Conservation (phyloP, 2,329 filamentous ascomycete species). For the Diaporthe humulicola region DNA sequence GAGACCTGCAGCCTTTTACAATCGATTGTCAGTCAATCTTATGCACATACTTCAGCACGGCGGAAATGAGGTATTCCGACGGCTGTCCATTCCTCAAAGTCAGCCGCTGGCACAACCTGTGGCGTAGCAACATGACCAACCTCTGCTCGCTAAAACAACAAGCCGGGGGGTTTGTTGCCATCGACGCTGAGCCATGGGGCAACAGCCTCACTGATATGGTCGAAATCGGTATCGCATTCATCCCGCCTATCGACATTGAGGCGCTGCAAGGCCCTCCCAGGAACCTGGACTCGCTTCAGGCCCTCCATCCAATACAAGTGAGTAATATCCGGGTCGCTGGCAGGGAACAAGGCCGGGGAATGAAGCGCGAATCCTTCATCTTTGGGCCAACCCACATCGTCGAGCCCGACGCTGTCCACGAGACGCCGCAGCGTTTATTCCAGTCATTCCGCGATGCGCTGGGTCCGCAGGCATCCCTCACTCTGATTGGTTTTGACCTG, state of each 20-base stretch:
- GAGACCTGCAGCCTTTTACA: background rate
- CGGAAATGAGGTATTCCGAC: slow-evolving; percentile 9
- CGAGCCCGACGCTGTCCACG: slow-evolving; percentile 20
- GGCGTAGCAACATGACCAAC: slow-evolving; percentile 18
- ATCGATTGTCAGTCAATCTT: background rate
- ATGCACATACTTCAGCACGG: background rate
- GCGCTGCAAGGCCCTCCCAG: slow-evolving; percentile 9
- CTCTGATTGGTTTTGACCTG: slow-evolving; percentile 22
- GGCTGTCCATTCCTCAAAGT: slow-evolving; percentile 23
- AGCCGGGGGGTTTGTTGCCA: slow-evolving; percentile 7
- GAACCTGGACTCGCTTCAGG: slow-evolving; percentile 4
- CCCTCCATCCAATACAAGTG: slow-evolving; percentile 11
- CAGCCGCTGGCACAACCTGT: slow-evolving; percentile 9
- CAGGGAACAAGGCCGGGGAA: slow-evolving; percentile 8
- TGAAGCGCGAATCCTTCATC: background rate
- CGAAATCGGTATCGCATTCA: slow-evolving; percentile 17
- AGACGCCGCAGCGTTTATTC: slow-evolving; percentile 15
- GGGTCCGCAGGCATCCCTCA: slow-evolving; percentile 3
- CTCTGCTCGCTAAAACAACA: slow-evolving; percentile 19
- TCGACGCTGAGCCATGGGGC: slow-evolving; percentile 21
- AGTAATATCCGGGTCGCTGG: slow-evolving; percentile 4
- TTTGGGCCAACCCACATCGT: slow-evolving; percentile 15
- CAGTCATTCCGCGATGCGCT: slow-evolving; percentile 5
- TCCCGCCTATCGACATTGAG: slow-evolving; percentile 3
- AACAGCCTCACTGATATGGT: slow-evolving; percentile 14